Base-by-base conservation (phyloP, 2,329 filamentous ascomycete genomes). In the Aspergillus hortae region DNA sequence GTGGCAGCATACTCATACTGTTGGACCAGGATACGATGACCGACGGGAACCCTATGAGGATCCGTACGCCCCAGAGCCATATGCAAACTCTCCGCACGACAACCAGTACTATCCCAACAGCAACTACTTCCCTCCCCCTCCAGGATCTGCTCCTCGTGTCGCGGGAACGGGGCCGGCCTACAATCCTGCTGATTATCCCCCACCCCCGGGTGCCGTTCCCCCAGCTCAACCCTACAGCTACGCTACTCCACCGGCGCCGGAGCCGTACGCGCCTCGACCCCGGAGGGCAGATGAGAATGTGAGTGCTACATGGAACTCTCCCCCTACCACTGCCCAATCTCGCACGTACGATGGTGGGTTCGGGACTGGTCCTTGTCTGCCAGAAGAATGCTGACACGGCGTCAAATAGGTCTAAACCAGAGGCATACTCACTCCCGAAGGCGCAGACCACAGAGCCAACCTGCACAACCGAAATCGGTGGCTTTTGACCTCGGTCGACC, bases 261-360 rank as follows among this genome's bases (percentile, higher is more conserved):
- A 74, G 52, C 64, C 67, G n/a, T 76, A 75, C 55, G 67, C 68
- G 21, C 60, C 69, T 25, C 61, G 65, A 60, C 64, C 68, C 46
- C 64, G 68, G 56, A 67, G 72, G 58, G 70, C 67, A 53, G 74
- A 77, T 66, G 75, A 78, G 64, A 78, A 77, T 76, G 76, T 79
- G 74, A 78, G 76, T 77, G 67, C 67, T 67, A 64, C 63, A 59
- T 57, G 58, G 57, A 66, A 62, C 57, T 62, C 62, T 62, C 59
- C 61, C 65, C 66, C 63, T 60, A 57, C 65, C 63, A 62, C 62
- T 65, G 64, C 68, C 64, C 62, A 68, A 63, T 60, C 67, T 61
- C 67, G 64, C 60, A 59, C 59, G 61, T 57, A 65, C 59, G 65
- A 74, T 71, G 73, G 74, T 76, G 73, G 67, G 73, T 77, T 68